These are phyloP conservation scores for Alternaria arborescens DNA, from an alignment of 2,329 filamentous ascomycete species.

Conservation along the genomic window DNA sequence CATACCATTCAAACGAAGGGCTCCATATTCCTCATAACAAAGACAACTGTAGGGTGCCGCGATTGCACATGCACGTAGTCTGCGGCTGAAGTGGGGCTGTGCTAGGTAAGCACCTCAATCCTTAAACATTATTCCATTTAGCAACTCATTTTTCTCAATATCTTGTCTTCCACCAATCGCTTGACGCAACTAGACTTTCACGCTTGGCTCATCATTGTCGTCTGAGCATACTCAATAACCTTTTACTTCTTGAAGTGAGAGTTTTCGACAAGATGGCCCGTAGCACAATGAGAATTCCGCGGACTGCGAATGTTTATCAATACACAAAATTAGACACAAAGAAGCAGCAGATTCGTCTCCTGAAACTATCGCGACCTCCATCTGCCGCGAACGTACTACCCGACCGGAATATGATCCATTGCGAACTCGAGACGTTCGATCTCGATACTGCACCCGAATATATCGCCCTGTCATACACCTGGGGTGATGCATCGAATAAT, in stretches of 20 bases:
- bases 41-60: background rate
- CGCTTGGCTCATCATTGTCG: background rate
- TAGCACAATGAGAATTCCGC: background rate
- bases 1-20: background rate
- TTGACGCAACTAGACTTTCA: too few relatives aligned
- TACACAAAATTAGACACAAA: background rate
- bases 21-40: background rate
- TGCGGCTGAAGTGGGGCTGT: slow-evolving; percentile 5
- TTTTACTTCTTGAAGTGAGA: background rate
- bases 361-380: background rate
- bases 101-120: background rate
- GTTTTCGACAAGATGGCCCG: background rate
- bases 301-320: background rate
- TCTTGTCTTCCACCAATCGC: background rate
- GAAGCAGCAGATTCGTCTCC: background rate
- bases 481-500: background rate
- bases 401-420: background rate
- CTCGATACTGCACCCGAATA: background rate
- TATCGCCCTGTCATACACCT: slow-evolving; percentile 13
- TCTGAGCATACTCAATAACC: background rate
- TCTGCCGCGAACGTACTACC: background rate
- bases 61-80: background rate
- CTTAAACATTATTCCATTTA: background rate
- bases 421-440: slow-evolving; percentile 1
- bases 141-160: background rate